phyloP scores from a whole-genome alignment of 805 yeast genomes.

The Ogataea dorogensis region DNA sequence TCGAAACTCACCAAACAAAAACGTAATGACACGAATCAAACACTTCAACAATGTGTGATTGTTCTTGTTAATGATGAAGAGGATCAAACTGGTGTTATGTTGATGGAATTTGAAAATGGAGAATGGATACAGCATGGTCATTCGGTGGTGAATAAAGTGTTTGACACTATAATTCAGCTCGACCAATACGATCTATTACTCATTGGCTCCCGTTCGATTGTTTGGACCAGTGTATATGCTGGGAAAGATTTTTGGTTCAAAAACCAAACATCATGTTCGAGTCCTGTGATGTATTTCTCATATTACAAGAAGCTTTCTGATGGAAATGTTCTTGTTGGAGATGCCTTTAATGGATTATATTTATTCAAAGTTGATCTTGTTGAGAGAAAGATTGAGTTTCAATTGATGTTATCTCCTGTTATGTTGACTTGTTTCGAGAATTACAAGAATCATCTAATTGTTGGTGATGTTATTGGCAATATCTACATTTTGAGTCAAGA shows the following conservation, averaged over 20 bases:
- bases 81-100: slow-evolving; percentile 5
- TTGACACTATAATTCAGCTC: slow-evolving; percentile 4
- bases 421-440: slow-evolving; percentile 9
- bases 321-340: slow-evolving; percentile 17
- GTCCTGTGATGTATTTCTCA: slow-evolving; percentile 6
- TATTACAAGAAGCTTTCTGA: slow-evolving; percentile 1
- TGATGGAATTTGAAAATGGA: slow-evolving; percentile 6
- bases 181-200: slow-evolving; percentile 11
- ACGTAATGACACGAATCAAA: not conserved
- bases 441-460: slow-evolving; percentile 17
- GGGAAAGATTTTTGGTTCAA: slow-evolving; percentile 1
- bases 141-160: slow-evolving; percentile 4
- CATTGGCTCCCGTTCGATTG: slow-evolving; percentile 15
- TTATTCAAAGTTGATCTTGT: slow-evolving; percentile 9
- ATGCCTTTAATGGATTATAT: slow-evolving; percentile 25
- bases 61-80: slow-evolving; percentile 15
- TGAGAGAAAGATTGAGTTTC: not conserved
- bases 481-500: slow-evolving; percentile 15
- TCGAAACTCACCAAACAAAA: slow-evolving; percentile 9
- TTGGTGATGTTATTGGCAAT: slow-evolving; percentile 30
- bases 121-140: slow-evolving; percentile 8
- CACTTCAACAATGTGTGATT: slow-evolving; percentile 14
- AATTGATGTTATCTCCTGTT: slow-evolving; percentile 8
- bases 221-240: slow-evolving; percentile 6
- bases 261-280: not conserved